Base-by-base conservation (phyloP, 257 asterid genomes). In the Solanum ossicruentum region DNA sequence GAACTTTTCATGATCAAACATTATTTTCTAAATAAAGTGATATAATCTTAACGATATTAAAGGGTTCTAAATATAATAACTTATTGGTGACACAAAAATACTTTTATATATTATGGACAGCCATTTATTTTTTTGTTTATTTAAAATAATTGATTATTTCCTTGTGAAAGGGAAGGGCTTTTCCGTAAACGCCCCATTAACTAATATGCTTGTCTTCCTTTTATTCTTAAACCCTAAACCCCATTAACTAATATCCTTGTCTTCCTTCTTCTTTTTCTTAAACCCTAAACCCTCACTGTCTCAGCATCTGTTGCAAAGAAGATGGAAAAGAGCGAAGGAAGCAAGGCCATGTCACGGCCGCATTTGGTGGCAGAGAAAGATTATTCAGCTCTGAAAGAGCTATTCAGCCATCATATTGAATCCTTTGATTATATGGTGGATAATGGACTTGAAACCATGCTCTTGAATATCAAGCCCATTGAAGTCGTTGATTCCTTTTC, bases 381-480 rank as follows among this genome's bases (percentile, higher is more conserved):
- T 86, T 95, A 95, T 57, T 60, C 88, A 55, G 92, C 92, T 5
- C 78, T 96, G 23, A 86, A 90, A 21, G 96, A 95, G 90, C 83
- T 96, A 41, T 92, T 92, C 85, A 88, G 84, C 7, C 98, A 95
- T 85, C 98, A 93, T 60, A 95, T 95, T 10, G 97, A 96, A 26
- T 96, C 99, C 2, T 93, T 96, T 70, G 94, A 96, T 73, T 82
- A 96, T 83, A 93, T 95, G 98, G 61, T 86, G 26, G 97, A 92
- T 21, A 52, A 73, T 21, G 99, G 98, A 2, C 88, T 96, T 21
- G 93, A 91, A 49, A 86, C 73, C 15, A 91, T 90, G 98, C 80
- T 96, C 78, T 15, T 51, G 78, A 88, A 63, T 72, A 56, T 96
- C 78, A 93, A 93, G 86, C 98, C 98, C 0, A 77, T 93, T 66